phyloP scores from a whole-genome alignment of 495 filamentous ascomycete genomes.

The Daldinia bambusicola region DNA sequence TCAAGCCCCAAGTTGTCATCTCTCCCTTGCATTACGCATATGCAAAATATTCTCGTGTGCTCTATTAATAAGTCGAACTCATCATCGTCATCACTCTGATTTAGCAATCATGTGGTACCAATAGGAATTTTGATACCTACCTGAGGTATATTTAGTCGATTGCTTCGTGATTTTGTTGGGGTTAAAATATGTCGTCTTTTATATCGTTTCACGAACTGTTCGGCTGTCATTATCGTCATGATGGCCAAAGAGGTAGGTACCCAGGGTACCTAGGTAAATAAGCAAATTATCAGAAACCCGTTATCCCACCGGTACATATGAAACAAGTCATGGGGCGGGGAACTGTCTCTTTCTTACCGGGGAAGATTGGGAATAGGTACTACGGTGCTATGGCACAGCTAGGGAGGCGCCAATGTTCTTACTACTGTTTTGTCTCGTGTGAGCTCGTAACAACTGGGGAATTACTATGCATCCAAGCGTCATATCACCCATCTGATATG shows the following conservation, averaged over 20 bases:
- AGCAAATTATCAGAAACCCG: not conserved
- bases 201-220: not conserved
- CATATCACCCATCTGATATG: slow-evolving; percentile 23
- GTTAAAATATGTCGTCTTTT: slow-evolving; percentile 4
- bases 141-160: not conserved
- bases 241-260: not conserved
- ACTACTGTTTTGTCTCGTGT: slow-evolving; percentile 4
- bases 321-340: slow-evolving; percentile 2
- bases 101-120: not conserved
- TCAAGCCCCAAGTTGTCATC: slow-evolving; percentile 5
- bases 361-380: slow-evolving; percentile 2
- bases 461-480: slow-evolving; percentile 18
- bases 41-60: slow-evolving; percentile 9
- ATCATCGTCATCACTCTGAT: not conserved
- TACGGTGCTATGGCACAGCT: not conserved
- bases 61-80: slow-evolving; percentile 9
- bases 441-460: slow-evolving; percentile 15
- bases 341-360: slow-evolving; percentile 9
- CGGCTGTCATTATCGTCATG: not conserved
- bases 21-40: slow-evolving; percentile 15
- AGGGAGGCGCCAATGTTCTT: slow-evolving; percentile 5
- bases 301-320: slow-evolving; percentile 5
- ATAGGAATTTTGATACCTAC: not conserved
- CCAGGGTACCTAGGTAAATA: not conserved
- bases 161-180: not conserved